Base-by-base conservation (phyloP, 2,329 filamentous ascomycete species). In the Trichoderma simmonsii region DNA sequence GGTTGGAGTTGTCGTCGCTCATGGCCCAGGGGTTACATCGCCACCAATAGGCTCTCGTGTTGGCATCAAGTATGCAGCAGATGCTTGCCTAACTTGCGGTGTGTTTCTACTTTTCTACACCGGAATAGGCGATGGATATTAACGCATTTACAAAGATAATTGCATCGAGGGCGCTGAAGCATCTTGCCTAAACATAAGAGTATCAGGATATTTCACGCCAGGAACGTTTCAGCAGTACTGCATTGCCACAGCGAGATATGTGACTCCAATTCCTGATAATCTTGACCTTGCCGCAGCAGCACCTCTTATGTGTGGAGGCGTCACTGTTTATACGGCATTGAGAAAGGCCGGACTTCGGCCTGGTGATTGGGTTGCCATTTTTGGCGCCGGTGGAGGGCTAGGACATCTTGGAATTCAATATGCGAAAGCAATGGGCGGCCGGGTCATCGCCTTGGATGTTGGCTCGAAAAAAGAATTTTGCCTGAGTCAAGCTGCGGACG, bases 351-450 rank as follows among this genome's bases (percentile, higher is more conserved):
- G 43, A 6, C 9, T 51, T 11, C 43, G 43, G n/a, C 43, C 43
- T 21, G 43, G 43, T 21, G 43, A 51, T 21, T 51, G n/a, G n/a
- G 43, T 51, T 51, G n/a, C 43, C n/a, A 9, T 51, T 12, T 51
- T 51, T 12, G 43, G 43, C 2, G 79, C 74, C 2, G 79, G 79
- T 3, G 79, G 80, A 28, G 80, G 79, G 1, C 59, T 79, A 4
- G 78, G 78, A 12, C 75, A 76, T 56, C 71, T 80, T 51, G 79
- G 76, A 1, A 73, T 81, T 8, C 78, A 79, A 60, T 79, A 76
- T 56, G 80, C 79, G 2, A 77, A 74, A 43, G 74, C 74, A 1
- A 74, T 80, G 63, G 80, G 80, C 9, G 74, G 75, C 18, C 74
- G 76, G 6, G 75, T 78, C 5, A 61, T 80, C 15, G 78, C 76